Percentiles rank a stretch among this genome's conserved stretches.
phyloP scores from a whole-genome alignment of 345 rosid genomes.

The Gossypium herbaceum region DNA sequence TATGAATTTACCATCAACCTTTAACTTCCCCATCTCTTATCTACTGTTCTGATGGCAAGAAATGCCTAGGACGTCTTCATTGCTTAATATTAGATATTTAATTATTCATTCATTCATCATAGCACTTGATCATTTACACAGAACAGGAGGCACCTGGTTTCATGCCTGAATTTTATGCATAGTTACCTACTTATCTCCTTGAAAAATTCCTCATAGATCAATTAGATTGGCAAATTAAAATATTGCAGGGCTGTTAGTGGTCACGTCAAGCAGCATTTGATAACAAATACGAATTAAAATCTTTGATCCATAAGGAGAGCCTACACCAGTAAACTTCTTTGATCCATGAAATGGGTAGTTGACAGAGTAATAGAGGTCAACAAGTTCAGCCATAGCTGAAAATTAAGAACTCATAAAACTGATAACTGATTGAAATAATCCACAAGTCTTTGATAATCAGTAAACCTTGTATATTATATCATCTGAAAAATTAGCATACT shows the following conservation, averaged over 20 bases:
- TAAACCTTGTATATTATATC: background rate
- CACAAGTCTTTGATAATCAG: background rate
- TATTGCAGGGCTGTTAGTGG: background rate
- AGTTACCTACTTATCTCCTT: slow-evolving; percentile 1
- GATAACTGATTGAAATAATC: background rate
- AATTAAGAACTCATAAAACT: background rate
- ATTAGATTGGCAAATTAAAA: background rate
- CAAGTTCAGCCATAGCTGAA: background rate
- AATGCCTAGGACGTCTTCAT: background rate
- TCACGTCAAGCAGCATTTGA: background rate
- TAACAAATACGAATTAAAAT: background rate
- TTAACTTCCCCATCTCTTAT: background rate
- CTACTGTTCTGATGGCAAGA: background rate
- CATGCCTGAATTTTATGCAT: background rate
- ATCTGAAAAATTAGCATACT: background rate
- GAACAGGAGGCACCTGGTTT: background rate
- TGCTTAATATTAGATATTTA: background rate
- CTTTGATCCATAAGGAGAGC: slow-evolving; percentile 3
- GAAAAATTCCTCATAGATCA: background rate
- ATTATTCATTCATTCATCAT: background rate
- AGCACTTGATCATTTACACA: background rate
- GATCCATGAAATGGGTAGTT: background rate
- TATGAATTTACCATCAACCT: background rate
- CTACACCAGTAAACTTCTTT: background rate
- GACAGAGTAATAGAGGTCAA: background rate